phyloP scores from a whole-genome alignment of 768 basidiomycete species.

The Serendipita vermifera region DNA sequence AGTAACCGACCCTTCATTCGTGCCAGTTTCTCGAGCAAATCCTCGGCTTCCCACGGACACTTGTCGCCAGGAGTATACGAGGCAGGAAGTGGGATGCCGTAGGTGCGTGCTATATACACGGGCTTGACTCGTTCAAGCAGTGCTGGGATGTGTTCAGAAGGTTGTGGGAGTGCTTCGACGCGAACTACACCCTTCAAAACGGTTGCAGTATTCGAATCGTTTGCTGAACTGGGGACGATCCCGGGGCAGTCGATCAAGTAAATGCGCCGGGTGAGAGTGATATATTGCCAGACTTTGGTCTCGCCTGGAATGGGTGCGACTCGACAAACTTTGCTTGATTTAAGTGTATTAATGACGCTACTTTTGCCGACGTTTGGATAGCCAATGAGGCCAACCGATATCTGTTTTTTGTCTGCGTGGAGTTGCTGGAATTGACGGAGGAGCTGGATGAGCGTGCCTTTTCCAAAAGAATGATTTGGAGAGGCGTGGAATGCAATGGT shows the following conservation, averaged over 20 bases:
- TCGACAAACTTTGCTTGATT: constrained; percentile 92
- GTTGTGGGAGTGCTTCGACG: constrained; percentile 85
- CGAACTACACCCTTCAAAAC: constrained; percentile 96
- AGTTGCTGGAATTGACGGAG: constrained; percentile 92
- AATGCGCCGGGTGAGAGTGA: constrained; percentile 88
- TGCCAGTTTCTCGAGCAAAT: constrained; percentile 72
- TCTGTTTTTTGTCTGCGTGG: constrained; percentile 98
- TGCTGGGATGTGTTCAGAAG: constrained; percentile 81
- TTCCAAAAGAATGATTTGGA: constrained; percentile 97
- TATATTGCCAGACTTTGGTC: constrained; percentile 99
- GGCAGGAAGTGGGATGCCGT: constrained; percentile 55
- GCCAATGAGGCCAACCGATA: constrained; percentile 93
- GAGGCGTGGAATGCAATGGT: constrained; percentile 98
- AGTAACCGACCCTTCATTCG: constrained; percentile 83
- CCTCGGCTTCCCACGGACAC: constrained; percentile 53
- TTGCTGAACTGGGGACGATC: constrained; percentile 86
- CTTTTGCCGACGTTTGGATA: constrained; percentile 99
- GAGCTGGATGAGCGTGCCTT: constrained; percentile 94
- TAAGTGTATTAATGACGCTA: constrained; percentile 95
- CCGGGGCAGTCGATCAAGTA: constrained; percentile 99
- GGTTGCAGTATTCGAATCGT: constrained; percentile 78
- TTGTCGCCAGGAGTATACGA: constrained; percentile 31
- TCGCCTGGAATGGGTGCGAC: constrained; percentile 97
- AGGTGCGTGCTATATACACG: constrained; percentile 77
- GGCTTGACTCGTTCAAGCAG: constrained; percentile 88